These are phyloP conservation scores for Dothidotthia symphoricarpi DNA, from an alignment of 2,329 filamentous ascomycete genomes.

Conservation along the genomic window DNA sequence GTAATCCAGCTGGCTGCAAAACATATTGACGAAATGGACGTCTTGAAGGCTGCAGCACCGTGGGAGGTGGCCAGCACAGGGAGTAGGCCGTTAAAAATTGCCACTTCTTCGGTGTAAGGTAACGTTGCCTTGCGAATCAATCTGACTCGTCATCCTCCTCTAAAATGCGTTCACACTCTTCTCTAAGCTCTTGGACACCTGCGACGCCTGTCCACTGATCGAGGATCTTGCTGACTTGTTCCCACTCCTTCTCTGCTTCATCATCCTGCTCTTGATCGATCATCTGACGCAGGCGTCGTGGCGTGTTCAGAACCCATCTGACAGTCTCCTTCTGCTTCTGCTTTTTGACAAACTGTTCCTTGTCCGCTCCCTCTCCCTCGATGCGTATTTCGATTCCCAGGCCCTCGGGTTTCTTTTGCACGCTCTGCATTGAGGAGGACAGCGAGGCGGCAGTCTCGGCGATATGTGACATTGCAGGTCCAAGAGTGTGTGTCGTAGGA, in stretches of 20 bases:
- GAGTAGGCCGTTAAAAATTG: too few relatives aligned
- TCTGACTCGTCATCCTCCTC: slow-evolving; percentile 27
- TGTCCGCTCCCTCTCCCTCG: slow-evolving; percentile 19
- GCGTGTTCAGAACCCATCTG: slow-evolving; percentile 61
- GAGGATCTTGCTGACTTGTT: slow-evolving; percentile 41
- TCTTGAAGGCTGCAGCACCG: too few relatives aligned
- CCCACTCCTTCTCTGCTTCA: slow-evolving; percentile 58
- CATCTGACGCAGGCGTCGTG: slow-evolving; percentile 58
- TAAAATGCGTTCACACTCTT: slow-evolving; percentile 39
- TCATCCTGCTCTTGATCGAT: slow-evolving; percentile 59
- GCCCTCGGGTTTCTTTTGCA: slow-evolving; percentile 20
- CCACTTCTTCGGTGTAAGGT: too few relatives aligned
- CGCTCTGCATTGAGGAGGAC: slow-evolving; percentile 39
- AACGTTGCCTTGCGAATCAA: slow-evolving; percentile 6
- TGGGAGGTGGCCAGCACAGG: too few relatives aligned
- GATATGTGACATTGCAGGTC: slow-evolving; percentile 72
- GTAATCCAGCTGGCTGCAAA: too few relatives aligned
- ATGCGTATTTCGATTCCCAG: slow-evolving; percentile 27
- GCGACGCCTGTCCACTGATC: slow-evolving; percentile 47
- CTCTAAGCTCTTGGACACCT: slow-evolving; percentile 44
- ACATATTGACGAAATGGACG: too few relatives aligned
- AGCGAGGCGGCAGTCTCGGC: slow-evolving; percentile 57
- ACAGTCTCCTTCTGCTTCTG: slow-evolving; percentile 57
- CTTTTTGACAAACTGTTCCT: slow-evolving; percentile 32
- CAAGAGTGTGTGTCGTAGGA: slow-evolving; percentile 69